A percentile compares a stretch with the other conserved stretches of the same genome.
phyloP scores from a whole-genome alignment of 768 basidiomycete species.

The Pulveroboletus sp. region DNA sequence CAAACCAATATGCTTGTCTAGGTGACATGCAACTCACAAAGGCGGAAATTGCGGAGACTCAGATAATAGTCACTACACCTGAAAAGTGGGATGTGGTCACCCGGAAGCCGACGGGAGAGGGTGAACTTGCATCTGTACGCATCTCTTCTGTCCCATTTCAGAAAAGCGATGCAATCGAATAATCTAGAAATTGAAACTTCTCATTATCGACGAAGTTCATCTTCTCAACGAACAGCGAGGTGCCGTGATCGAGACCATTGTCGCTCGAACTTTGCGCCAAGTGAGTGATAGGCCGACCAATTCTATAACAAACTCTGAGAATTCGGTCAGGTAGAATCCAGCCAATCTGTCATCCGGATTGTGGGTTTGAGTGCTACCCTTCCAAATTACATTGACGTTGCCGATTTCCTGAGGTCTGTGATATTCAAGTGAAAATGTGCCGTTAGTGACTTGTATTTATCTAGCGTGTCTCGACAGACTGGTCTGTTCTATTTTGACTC shows the following conservation, averaged over 20 bases:
- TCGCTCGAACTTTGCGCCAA: conserved; percentile 91
- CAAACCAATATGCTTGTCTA: conserved; percentile 9
- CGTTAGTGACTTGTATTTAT: conserved; percentile 4
- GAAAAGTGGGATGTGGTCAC: conserved; percentile 99
- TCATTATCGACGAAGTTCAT: conserved; percentile 98
- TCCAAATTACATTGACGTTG: conserved; percentile 96
- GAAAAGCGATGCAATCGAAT: background rate
- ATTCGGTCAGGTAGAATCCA: conserved; percentile 79
- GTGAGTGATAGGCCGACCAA: conserved; percentile 34
- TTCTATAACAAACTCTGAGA: background rate
- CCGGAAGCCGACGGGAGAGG: conserved; percentile 93
- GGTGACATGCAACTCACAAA: conserved; percentile 98
- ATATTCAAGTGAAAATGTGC: background rate
- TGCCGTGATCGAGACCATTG: conserved; percentile 97
- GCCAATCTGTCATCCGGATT: conserved; percentile 93
- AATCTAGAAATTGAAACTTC: conserved; percentile 78
- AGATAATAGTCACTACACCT: conserved; percentile 97
- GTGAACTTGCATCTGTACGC: conserved; percentile 88
- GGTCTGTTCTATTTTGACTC: conserved; percentile 98
- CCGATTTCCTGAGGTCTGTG: conserved; percentile 83
- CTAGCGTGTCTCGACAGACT: conserved; percentile 77
- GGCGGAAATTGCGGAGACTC: conserved; percentile 90
- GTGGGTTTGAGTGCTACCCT: conserved; percentile 95
- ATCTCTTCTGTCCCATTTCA: background rate
- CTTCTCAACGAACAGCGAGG: conserved; percentile 96